Percentiles rank a stretch among this genome's conserved stretches.
phyloP scores from a whole-genome alignment of 352 stramenopile genomes.

The Globisporangium cylindrosporum region DNA sequence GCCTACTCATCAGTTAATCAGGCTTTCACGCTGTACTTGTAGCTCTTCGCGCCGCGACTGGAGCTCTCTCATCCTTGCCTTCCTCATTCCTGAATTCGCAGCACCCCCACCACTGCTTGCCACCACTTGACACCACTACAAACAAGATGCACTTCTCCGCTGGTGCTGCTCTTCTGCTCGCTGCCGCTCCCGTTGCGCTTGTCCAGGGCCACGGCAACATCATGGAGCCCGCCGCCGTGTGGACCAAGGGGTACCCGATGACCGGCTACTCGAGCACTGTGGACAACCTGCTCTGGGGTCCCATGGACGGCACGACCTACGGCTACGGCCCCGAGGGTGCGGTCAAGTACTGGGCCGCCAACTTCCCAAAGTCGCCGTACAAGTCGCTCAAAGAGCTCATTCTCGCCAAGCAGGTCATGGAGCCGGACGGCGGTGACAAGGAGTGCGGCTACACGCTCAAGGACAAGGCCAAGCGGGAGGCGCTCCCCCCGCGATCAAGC shows the following conservation, averaged over 20 bases:
- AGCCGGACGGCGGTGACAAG: slow-evolving; percentile 15
- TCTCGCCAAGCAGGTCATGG: slow-evolving; percentile 26
- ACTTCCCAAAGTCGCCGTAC: slow-evolving; percentile 29
- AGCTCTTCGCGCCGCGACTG: background rate
- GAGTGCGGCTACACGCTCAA: slow-evolving; percentile 27
- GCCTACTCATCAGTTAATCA: background rate
- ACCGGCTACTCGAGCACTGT: slow-evolving; percentile 28
- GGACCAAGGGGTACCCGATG: slow-evolving; percentile 25
- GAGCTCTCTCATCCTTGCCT: background rate
- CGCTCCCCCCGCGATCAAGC: slow-evolving; percentile 40
- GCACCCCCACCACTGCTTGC: background rate
- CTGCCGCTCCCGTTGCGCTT: slow-evolving; percentile 1
- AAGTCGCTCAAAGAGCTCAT: slow-evolving; percentile 32
- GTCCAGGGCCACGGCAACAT: slow-evolving; percentile 34
- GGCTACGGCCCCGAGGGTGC: slow-evolving; percentile 24
- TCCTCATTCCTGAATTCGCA: background rate
- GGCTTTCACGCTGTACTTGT: background rate
- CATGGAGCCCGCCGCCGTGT: slow-evolving; percentile 34
- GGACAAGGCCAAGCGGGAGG: slow-evolving; percentile 28
- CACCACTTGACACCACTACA: too few species aligned
- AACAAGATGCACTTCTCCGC: slow-evolving; percentile 1
- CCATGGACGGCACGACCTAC: slow-evolving; percentile 24
- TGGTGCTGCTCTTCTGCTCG: slow-evolving; percentile 9
- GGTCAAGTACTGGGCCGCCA: slow-evolving; percentile 27
- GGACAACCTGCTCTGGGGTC: slow-evolving; percentile 22